Evolutionary conservation across 768 basidiomycete genomes (phyloP).

Genomic region (Scleroderma citrinum): DNA sequence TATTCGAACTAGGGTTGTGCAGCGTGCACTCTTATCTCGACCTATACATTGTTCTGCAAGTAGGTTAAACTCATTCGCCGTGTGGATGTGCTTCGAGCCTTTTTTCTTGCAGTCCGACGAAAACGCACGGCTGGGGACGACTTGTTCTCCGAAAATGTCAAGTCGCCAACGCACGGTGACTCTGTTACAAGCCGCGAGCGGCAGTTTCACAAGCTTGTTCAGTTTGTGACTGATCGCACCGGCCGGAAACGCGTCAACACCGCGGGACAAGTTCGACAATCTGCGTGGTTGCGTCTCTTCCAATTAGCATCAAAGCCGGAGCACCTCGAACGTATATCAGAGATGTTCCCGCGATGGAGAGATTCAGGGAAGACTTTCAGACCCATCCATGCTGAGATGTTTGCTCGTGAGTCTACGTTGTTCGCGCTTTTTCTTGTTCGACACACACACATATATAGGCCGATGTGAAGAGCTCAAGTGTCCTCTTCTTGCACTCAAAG

Average conservation of each 20-base stretch:
- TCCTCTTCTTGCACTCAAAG: constrained; percentile 50
- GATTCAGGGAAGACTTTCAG: constrained; percentile 38
- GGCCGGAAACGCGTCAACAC: constrained; percentile 24
- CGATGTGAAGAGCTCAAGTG: constrained; percentile 57
- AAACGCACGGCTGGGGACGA: background rate
- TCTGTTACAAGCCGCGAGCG: constrained; percentile 11
- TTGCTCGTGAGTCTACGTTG: constrained; percentile 44
- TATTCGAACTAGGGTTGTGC: constrained; percentile 1
- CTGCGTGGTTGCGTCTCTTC: constrained; percentile 47
- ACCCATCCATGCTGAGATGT: constrained; percentile 37
- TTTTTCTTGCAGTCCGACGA: background rate
- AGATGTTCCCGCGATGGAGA: constrained; percentile 46
- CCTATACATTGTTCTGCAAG: constrained; percentile 17
- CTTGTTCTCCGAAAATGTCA: constrained; percentile 8
- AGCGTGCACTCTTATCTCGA: constrained; percentile 4
- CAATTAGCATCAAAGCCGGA: constrained; percentile 44
- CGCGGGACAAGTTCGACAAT: constrained; percentile 35
- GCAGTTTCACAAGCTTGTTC: constrained; percentile 17
- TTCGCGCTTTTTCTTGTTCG: background rate
- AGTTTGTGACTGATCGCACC: constrained; percentile 25
- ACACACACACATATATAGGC: constrained; percentile 30
- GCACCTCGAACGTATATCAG: constrained; percentile 42
- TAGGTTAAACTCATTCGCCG: constrained; percentile 11
- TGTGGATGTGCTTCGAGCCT: background rate
- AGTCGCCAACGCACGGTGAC: background rate